Base-by-base conservation (phyloP, 768 basidiomycete genomes). In the Dioszegia crocea region DNA sequence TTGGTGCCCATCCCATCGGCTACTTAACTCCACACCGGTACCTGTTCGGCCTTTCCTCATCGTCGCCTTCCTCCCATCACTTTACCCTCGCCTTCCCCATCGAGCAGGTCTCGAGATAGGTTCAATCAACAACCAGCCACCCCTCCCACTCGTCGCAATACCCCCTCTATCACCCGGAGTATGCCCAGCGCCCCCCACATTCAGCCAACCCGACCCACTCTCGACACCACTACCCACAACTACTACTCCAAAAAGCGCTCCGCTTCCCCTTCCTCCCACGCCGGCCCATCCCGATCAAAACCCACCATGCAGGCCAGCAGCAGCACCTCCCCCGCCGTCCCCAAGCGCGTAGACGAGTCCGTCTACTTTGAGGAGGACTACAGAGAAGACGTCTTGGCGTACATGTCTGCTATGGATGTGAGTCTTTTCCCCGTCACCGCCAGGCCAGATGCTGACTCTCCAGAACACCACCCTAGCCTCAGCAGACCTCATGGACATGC, bases 361-460 rank as follows among this genome's bases (percentile, higher is more conserved):
- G 68, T 87, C 55, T 82, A 91, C 59, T 81, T 93, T 65, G 96
- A 98, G 79, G 90, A 91, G 73, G 94, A 98, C 78, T 98, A 99
- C 74, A 84, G 86, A 38, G 88, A 91, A 48, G 96, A 99, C 73
- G 92, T 98, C 58, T 83, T 85, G 57, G 83, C 81, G 56, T 96
- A 97, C 80, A 97, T 98, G 96, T 87, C 88, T 77, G 86, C 89
- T 76, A 96, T 96, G 91, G 94, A 99, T 90, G 96, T 97, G 67
- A 79, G 89, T 81, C 44, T 3, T 46, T n/a, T n/a, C n/a, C n/a
- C 21, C 1, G 24, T 24, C 4, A 12, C 17, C 9, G n/a, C n/a
- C n/a, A n/a, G 56, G 17, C n/a, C 21, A 39, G 23, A 26, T 21
- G 27, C 44, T 62, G 38, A 45, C 21, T 53, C 9, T 47, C 14